phyloP scores from a whole-genome alignment of 163 green algal species.

The Prototheca cutis region DNA sequence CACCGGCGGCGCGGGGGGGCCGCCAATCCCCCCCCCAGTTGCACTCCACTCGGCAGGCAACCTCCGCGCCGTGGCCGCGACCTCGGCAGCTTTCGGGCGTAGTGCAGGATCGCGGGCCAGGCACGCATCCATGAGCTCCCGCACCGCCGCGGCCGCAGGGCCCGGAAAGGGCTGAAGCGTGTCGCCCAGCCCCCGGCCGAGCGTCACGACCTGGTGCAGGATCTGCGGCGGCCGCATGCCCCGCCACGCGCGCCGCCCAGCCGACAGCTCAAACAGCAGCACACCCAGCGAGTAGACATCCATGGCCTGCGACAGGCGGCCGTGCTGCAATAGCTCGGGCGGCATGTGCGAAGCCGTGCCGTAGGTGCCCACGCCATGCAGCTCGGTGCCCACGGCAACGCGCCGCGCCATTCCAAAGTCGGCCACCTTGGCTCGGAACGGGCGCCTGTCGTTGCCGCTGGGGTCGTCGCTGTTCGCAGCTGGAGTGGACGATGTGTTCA shows the following conservation, averaged over 20 bases:
- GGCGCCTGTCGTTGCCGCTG: background rate
- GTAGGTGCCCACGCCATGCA: background rate
- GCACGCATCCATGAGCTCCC: too few relatives aligned
- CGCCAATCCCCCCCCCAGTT: too few relatives aligned
- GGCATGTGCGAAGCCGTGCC: constrained; percentile 17
- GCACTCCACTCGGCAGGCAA: too few relatives aligned
- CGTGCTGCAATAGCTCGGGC: constrained; percentile 12
- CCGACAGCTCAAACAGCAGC: constrained; percentile 27
- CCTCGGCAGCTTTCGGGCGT: too few relatives aligned
- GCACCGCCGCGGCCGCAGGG: too few relatives aligned
- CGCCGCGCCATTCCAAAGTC: constrained; percentile 16
- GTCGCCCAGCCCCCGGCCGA: background rate
- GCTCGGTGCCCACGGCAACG: background rate
- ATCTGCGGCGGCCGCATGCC: constrained; percentile 4
- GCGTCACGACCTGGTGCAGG: background rate
- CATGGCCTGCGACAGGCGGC: constrained; percentile 3
- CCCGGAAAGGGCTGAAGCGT: too few relatives aligned
- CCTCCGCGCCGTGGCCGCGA: too few relatives aligned
- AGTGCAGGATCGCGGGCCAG: too few relatives aligned
- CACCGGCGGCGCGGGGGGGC: too few relatives aligned
- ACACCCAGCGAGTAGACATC: constrained; percentile 29
- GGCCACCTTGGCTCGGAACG: background rate
- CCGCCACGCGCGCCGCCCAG: constrained; percentile 14
- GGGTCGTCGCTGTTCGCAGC: too few relatives aligned
- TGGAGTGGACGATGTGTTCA: too few relatives aligned